Evolutionary conservation across 2,329 filamentous ascomycete species (phyloP).

Genomic region (Mollisia scopiformis): DNA sequence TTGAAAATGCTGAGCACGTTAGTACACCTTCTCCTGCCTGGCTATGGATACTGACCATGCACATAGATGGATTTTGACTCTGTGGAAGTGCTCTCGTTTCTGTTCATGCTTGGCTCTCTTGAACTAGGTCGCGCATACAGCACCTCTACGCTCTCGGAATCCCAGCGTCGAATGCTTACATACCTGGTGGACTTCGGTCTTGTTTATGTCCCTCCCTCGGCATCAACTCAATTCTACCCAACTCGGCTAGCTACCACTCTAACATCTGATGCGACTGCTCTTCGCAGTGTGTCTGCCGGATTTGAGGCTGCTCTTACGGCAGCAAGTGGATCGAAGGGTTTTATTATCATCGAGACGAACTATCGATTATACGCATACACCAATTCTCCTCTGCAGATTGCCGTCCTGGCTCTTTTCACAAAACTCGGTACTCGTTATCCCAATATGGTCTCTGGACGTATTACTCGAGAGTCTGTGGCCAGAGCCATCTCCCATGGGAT

Average conservation of each 20-base stretch:
- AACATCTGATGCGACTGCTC: conserved; percentile 70
- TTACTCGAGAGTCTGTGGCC: conserved; percentile 87
- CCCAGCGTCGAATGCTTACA: conserved; percentile 86
- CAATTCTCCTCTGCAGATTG: conserved; percentile 89
- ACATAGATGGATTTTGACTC: conserved; percentile 69
- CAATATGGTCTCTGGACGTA: conserved; percentile 89
- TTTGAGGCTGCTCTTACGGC: conserved; percentile 67
- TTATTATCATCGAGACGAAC: conserved; percentile 97
- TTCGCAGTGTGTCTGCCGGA: conserved; percentile 71
- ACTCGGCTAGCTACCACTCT: conserved; percentile 93
- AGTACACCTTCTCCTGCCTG: conserved; percentile 11
- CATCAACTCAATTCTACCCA: conserved; percentile 74
- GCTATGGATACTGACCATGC: conserved; percentile 22
- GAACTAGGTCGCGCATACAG: conserved; percentile 92
- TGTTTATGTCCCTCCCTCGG: conserved; percentile 70
- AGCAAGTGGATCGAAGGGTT: conserved; percentile 62
- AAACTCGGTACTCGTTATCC: conserved; percentile 89
- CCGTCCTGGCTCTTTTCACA: conserved; percentile 87
- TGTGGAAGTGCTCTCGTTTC: conserved; percentile 92
- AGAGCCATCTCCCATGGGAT: conserved; percentile 88
- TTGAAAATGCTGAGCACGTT: conserved; percentile 76
- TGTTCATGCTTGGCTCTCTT: conserved; percentile 92
- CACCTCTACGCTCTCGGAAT: conserved; percentile 78
- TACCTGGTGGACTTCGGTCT: conserved; percentile 92
- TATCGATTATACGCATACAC: conserved; percentile 98